Evolutionary conservation across 495 filamentous ascomycete genomes (phyloP).

Genomic region (Aspergillus wentii): DNA sequence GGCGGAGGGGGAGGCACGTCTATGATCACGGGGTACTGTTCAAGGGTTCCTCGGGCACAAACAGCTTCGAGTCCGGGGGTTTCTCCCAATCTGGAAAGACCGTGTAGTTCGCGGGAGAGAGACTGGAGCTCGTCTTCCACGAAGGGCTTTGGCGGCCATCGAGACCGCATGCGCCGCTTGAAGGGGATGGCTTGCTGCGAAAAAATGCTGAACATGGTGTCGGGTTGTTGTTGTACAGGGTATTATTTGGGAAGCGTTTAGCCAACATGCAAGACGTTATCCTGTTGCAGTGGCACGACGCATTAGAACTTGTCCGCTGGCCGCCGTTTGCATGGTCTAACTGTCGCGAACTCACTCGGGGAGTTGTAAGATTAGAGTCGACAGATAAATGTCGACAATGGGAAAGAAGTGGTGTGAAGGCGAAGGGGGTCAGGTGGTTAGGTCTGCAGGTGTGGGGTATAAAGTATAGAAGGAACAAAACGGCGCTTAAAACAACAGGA

Average conservation of each 20-base stretch:
- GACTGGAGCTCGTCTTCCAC: constrained; percentile 42
- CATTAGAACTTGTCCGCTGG: constrained; percentile 13
- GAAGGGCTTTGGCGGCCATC: constrained; percentile 37
- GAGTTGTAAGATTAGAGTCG: too few relatives aligned
- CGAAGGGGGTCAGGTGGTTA: too few relatives aligned
- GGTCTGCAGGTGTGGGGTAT: too few relatives aligned
- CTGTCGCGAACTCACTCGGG: constrained; percentile 12
- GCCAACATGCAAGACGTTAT: too few relatives aligned
- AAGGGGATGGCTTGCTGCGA: neutral
- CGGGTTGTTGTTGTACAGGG: constrained; percentile 3
- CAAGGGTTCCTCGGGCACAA: constrained; percentile 36
- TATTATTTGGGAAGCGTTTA: too few relatives aligned
- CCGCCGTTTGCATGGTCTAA: constrained; percentile 16
- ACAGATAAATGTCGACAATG: too few relatives aligned
- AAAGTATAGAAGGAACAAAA: too few relatives aligned
- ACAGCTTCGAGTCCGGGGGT: constrained; percentile 34
- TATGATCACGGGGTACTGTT: constrained; percentile 43
- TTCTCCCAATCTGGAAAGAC: constrained; percentile 25
- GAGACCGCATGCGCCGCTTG: constrained; percentile 19
- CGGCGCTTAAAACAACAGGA: too few relatives aligned
- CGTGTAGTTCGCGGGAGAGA: constrained; percentile 37
- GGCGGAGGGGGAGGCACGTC: constrained; percentile 15
- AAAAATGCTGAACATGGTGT: constrained; percentile 1
- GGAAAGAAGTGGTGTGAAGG: too few relatives aligned
- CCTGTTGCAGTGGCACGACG: constrained; percentile 13